Evolutionary conservation across 2,329 filamentous ascomycete genomes (phyloP).

Genomic region (Blumeriella jaapii): DNA sequence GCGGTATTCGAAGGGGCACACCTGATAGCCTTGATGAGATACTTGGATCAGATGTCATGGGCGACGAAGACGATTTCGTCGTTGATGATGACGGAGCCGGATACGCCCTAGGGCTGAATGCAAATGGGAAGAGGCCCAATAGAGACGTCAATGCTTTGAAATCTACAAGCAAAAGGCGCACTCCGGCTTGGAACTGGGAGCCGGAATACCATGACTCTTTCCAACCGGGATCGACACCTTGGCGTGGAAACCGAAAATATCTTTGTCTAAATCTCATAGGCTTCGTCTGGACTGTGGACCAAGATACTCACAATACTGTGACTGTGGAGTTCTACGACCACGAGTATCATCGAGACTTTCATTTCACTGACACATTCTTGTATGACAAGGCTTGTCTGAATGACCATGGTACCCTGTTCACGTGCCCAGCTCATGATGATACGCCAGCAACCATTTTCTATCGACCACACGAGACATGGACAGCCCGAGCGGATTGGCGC

Average conservation of each 20-base stretch:
- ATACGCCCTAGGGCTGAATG: conserved; percentile 51
- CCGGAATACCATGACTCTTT: conserved; percentile 74
- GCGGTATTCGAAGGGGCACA: conserved; percentile 46
- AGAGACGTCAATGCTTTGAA: conserved; percentile 30
- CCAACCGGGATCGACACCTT: conserved; percentile 89
- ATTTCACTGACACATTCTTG: conserved; percentile 91
- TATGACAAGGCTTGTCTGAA: conserved; percentile 94
- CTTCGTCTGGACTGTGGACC: conserved; percentile 93
- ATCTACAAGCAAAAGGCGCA: conserved; percentile 32
- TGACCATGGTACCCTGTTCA: conserved; percentile 75
- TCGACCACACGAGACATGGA: conserved; percentile 95
- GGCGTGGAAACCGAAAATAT: conserved; percentile 89
- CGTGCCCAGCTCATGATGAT: conserved; percentile 58
- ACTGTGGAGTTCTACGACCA: conserved; percentile 97
- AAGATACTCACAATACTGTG: conserved; percentile 85
- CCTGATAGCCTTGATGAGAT: conserved; percentile 74
- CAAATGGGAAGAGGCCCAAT: conserved; percentile 54
- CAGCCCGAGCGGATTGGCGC: conserved; percentile 78
- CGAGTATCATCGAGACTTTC: conserved; percentile 83
- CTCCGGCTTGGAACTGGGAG: conserved; percentile 26
- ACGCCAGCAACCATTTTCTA: conserved; percentile 80
- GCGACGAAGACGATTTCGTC: conserved; percentile 64
- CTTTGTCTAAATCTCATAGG: conserved; percentile 87
- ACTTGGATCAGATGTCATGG: conserved; percentile 46
- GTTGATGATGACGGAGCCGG: conserved; percentile 92